phyloP scores from a whole-genome alignment of 2,329 filamentous ascomycete species.

The Pseudocercospora ulei region DNA sequence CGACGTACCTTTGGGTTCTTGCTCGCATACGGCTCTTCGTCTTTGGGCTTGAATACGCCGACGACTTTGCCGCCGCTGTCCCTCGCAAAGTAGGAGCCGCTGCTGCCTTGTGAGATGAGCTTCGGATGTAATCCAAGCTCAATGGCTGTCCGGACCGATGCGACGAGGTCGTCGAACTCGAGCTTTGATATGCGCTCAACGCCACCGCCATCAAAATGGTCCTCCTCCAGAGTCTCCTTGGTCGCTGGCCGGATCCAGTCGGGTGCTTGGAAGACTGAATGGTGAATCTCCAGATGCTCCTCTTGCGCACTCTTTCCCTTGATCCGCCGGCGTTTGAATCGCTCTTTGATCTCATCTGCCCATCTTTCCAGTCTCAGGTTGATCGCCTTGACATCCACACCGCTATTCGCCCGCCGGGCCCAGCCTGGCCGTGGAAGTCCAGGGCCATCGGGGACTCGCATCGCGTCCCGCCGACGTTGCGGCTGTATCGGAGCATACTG shows the following conservation, averaged over 20 bases:
- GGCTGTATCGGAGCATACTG: conserved; percentile 44
- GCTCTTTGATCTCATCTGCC: conserved; percentile 95
- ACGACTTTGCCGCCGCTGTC: conserved; percentile 88
- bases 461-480: conserved; percentile 36
- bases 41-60: conserved; percentile 97
- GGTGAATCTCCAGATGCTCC: conserved; percentile 86
- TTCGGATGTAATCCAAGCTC: conserved; percentile 83
- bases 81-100: conserved; percentile 93
- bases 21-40: conserved; percentile 94
- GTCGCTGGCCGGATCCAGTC: conserved; percentile 75
- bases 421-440: conserved; percentile 36
- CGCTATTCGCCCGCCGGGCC: conserved; percentile 63
- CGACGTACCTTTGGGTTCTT: conserved; percentile 91
- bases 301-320: conserved; percentile 67
- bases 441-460: conserved; percentile 35
- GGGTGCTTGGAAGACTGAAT: conserved; percentile 90
- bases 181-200: conserved; percentile 59
- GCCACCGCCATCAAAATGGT: conserved; percentile 34
- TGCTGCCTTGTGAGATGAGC: conserved; percentile 94
- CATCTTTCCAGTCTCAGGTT: conserved; percentile 90
- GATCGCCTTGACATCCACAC: conserved; percentile 95
- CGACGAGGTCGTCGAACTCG: conserved; percentile 79
- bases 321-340: conserved; percentile 78
- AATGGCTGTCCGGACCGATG: conserved; percentile 83
- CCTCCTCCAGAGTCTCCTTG: conserved; percentile 58